Base-by-base conservation (phyloP, 495 filamentous ascomycete species). In the Daldinia grandis region DNA sequence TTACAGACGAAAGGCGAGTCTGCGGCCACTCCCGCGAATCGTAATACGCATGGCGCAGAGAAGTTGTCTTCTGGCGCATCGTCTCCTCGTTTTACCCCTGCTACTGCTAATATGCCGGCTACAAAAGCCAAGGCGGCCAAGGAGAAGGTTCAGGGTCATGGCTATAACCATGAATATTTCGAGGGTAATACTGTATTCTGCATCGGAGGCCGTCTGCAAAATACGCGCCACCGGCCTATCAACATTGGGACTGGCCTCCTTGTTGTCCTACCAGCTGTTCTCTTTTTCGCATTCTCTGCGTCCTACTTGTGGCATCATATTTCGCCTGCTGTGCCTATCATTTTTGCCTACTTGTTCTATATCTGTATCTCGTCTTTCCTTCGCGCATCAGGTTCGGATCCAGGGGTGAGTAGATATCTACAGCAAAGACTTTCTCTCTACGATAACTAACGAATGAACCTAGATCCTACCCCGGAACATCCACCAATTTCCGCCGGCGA, bases 281-380 rank as follows among this genome's bases (percentile, higher is more conserved):
- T 99, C 42, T 99, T 97, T 81, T 92, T 97, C 79, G 86, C 79
- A 42, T 97, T 89, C 76, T 97, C 93, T 62, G 95, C 91, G 19
- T 89, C 94, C 56, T 99, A 92, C 88, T 76, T 98, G 54, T 98
- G 94, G 93, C 84, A 88, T 72, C 87, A 98, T 73, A 86, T 97
- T 71, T 97, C 93, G 15, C 95, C 95, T 10, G 95, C 93, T 38
- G 90, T 99, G 76, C 95, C 96, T 50, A 88, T 98, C 66, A 76
- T 93, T 33, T 98, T 95, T 80, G 94, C 88, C 54, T 99, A 98
- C 76, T 66, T 97, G 5, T 97, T 94, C 73, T 92, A 90, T 74
- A 82, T 99, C 24, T 95, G 92, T 79, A 86, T 97, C 42, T 97
- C 94, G 17, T 98, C 96, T 1, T 98, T 97, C 73, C 69, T 97